These are phyloP conservation scores for Colletotrichum simmondsii DNA, from an alignment of 2,329 filamentous ascomycete species.

Conservation along the genomic window DNA sequence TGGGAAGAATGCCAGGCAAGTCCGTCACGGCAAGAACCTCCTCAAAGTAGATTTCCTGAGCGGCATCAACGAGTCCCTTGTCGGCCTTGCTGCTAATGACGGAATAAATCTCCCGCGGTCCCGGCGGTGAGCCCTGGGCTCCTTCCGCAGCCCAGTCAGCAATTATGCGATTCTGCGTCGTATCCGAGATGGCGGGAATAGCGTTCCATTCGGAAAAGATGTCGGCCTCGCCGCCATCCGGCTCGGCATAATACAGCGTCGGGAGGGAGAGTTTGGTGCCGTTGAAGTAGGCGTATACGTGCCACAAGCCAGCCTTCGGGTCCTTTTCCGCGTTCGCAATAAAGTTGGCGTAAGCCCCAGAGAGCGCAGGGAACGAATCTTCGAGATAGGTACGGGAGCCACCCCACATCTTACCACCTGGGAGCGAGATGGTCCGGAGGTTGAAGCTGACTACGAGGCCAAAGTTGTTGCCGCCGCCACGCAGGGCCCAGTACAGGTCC, in stretches of 20 bases:
- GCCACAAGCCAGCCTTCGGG: constrained; percentile 47
- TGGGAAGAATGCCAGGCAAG: constrained; percentile 40
- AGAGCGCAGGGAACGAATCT: constrained; percentile 41
- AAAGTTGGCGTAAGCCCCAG: constrained; percentile 46
- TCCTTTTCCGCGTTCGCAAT: constrained; percentile 43
- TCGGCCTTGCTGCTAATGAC: constrained; percentile 36
- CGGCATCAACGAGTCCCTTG: constrained; percentile 23
- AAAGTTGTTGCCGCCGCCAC: constrained; percentile 66
- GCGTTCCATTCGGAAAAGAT: constrained; percentile 50
- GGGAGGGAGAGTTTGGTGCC: constrained; percentile 40
- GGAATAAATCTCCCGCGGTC: constrained; percentile 39
- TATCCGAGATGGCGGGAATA: constrained; percentile 43
- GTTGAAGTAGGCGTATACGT: constrained; percentile 38
- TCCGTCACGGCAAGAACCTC: constrained; percentile 20
- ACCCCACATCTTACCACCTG: constrained; percentile 49
- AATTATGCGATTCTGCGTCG: constrained; percentile 34
- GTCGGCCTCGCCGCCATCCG: constrained; percentile 44
- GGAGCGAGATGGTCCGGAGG: constrained; percentile 48
- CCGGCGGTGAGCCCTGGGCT: constrained; percentile 28
- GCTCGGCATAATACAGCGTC: constrained; percentile 50
- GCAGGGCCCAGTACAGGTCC: constrained; percentile 68
- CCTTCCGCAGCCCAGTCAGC: constrained; percentile 32
- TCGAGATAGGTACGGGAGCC: constrained; percentile 45
- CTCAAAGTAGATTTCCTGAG: constrained; percentile 32
- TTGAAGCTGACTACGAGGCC: constrained; percentile 65